These are phyloP conservation scores for Plasmodium yoelii DNA, from an alignment of 169 alveolate genomes.

Conservation along the genomic window DNA sequence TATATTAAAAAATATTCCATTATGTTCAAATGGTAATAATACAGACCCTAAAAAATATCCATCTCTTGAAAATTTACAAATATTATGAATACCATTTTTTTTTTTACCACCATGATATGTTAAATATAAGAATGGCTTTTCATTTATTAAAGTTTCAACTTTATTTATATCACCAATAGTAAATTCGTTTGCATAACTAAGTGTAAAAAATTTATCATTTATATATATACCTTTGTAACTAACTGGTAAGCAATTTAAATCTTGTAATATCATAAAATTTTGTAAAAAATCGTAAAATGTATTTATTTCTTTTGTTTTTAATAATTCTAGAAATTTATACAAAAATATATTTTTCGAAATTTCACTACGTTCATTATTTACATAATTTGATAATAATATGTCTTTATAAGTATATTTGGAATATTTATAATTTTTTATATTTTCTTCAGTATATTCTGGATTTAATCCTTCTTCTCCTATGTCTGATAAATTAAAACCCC, in stretches of 20 bases:
- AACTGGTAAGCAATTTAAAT: slow-evolving; percentile 70
- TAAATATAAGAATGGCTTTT: slow-evolving; percentile 57
- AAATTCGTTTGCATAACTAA: slow-evolving; percentile 19
- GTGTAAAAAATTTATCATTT: slow-evolving; percentile 40
- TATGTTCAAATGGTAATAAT: slow-evolving; percentile 69
- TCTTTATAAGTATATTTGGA: slow-evolving; percentile 62
- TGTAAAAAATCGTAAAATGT: slow-evolving; percentile 72
- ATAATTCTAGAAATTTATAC: slow-evolving; percentile 52
- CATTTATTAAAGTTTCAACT: slow-evolving; percentile 35
- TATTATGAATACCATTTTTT: slow-evolving; percentile 70
- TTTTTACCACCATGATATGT: slow-evolving; percentile 76
- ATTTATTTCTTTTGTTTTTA: slow-evolving; percentile 50
- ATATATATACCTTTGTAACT: slow-evolving; percentile 62
- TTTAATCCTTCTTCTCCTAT: slow-evolving; percentile 69
- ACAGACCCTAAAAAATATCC: slow-evolving; percentile 74
- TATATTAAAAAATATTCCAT: slow-evolving; percentile 66
- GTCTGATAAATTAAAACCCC: slow-evolving; percentile 72
- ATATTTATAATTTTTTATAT: slow-evolving; percentile 60
- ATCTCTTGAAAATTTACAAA: slow-evolving; percentile 76
- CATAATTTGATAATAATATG: slow-evolving; percentile 67
- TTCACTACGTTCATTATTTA: slow-evolving; percentile 15
- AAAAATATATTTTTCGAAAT: slow-evolving; percentile 50
- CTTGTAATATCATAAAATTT: slow-evolving; percentile 69
- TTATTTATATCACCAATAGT: slow-evolving; percentile 6
- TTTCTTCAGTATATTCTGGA: slow-evolving; percentile 32